Evolutionary conservation across 2,329 filamentous ascomycete species (phyloP), one percentile per base, ranked within the genome.

Genomic region (Pseudogymnoascus sp.): DNA sequence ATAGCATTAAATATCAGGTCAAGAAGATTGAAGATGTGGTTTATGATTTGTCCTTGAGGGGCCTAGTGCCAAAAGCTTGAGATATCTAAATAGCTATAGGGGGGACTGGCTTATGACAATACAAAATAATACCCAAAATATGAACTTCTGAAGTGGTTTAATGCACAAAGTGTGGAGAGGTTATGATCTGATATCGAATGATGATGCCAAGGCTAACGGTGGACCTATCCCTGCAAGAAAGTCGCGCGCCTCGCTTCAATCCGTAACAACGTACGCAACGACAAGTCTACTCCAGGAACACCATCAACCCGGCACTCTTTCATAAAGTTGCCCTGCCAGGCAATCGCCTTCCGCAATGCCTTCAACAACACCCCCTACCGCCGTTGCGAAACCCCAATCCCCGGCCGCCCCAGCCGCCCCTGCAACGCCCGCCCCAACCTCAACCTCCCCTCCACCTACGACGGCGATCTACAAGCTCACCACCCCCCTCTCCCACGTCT

Each of bases 11-110:
- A 81, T 99, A 99, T 74, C 88, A 89, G 71, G 91, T 99, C 72
- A 99, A 97, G 82, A 93, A 96, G 75, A 91, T 97, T 11, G 95
- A 99, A 80, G 95, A 97, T 73, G 92, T 99, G 11, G 93, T 97
- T 61, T 99, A 99, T 73, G 95, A 99, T 74, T 79, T 99, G 63
- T 93, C 90, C 24, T 78, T 99, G 72, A 84, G 95, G 64, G 93
- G 95, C 61, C 75, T 97, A 72, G 81, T 96, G 59, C 85, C 88
- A 38, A 72, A 68, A 40, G 62, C 67, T 60, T 24, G 14, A 60
- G 16, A 60, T 24, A 40, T 4, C 21, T 24, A 59, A 19, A 60
- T 37, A 31, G 24, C 7, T 53, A 31, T 8, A 59, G n/a, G 21
- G 56, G 56, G 16, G 31, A 16, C 56, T 24, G 16, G 37, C 37